phyloP scores from a whole-genome alignment of 768 basidiomycete genomes.

The Chlorophyllum brunneum region DNA sequence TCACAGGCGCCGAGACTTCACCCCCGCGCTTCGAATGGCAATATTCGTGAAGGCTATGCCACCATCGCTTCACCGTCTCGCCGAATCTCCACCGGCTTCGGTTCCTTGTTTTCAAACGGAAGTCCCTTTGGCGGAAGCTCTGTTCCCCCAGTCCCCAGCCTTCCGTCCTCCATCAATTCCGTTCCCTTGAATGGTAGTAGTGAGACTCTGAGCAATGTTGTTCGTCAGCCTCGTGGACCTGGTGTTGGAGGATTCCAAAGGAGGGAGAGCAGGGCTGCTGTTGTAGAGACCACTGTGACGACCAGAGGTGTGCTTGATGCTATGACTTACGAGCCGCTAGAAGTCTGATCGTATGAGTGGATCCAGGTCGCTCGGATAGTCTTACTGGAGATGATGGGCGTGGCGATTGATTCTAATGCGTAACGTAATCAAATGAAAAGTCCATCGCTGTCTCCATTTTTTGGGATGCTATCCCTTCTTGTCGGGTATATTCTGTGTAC shows the following conservation, averaged over 20 bases:
- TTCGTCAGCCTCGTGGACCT: slow-evolving; percentile 85
- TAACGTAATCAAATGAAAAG: not conserved
- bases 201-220: slow-evolving; percentile 44
- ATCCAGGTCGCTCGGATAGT: slow-evolving; percentile 40
- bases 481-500: slow-evolving; percentile 13
- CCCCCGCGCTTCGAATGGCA: slow-evolving; percentile 82
- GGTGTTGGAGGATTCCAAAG: slow-evolving; percentile 70
- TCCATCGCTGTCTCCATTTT: slow-evolving; percentile 10
- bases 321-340: slow-evolving; percentile 82
- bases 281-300: slow-evolving; percentile 38
- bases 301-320: slow-evolving; percentile 74
- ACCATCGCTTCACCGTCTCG: slow-evolving; percentile 83
- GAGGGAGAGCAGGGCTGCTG: slow-evolving; percentile 55
- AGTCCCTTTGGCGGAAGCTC: slow-evolving; percentile 39
- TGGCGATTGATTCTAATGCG: slow-evolving; percentile 26
- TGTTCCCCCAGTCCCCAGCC: slow-evolving; percentile 76
- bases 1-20: slow-evolving; percentile 73
- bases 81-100: slow-evolving; percentile 67
- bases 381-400: slow-evolving; percentile 42
- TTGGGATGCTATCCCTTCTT: slow-evolving; percentile 12
- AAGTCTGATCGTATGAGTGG: slow-evolving; percentile 53
- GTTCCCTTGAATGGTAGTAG: slow-evolving; percentile 43
- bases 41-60: slow-evolving; percentile 83
- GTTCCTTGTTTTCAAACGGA: slow-evolving; percentile 63
- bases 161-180: slow-evolving; percentile 56